Conservation (phyloP, 1,139 yeast species). For the Hansenula lynferdii region DNA sequence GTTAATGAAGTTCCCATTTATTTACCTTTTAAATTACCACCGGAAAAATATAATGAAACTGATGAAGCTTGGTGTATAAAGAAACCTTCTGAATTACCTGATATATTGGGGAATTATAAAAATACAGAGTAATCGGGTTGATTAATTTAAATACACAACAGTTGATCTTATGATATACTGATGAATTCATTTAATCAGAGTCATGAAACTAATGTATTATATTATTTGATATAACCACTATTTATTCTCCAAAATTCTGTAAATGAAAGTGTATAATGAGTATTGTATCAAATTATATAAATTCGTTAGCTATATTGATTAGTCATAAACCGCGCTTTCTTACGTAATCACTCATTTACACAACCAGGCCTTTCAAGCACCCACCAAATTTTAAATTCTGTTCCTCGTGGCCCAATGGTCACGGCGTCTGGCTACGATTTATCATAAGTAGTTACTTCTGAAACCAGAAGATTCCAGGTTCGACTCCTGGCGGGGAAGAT, state of each 20-base stretch:
- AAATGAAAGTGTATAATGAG: too few relatives aligned
- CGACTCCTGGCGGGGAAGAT: conserved; percentile 92
- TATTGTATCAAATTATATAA: too few relatives aligned
- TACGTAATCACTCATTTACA: too few relatives aligned
- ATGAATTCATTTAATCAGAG: too few relatives aligned
- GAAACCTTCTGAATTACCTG: conserved; percentile 9
- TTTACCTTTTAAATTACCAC: conserved; percentile 52
- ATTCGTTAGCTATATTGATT: too few relatives aligned
- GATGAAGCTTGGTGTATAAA: conserved; percentile 50
- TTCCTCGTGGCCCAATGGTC: conserved; percentile 86
- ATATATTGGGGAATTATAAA: conserved; percentile 4
- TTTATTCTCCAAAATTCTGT: too few relatives aligned
- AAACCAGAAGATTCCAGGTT: conserved; percentile 89
- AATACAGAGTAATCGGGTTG: too few relatives aligned
- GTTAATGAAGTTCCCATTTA: conserved; percentile 31
- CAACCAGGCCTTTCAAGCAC: not conserved
- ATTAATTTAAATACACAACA: too few relatives aligned
- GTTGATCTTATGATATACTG: too few relatives aligned
- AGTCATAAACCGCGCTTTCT: too few relatives aligned
- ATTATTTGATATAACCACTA: too few relatives aligned
- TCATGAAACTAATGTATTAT: too few relatives aligned
- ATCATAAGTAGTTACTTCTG: conserved; percentile 40
- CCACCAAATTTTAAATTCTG: conserved; percentile 16
- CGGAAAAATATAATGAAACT: conserved; percentile 29
- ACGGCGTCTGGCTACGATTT: conserved; percentile 79